Base-by-base conservation (phyloP, 805 yeast species). In the Nakazawaea pomicola region DNA sequence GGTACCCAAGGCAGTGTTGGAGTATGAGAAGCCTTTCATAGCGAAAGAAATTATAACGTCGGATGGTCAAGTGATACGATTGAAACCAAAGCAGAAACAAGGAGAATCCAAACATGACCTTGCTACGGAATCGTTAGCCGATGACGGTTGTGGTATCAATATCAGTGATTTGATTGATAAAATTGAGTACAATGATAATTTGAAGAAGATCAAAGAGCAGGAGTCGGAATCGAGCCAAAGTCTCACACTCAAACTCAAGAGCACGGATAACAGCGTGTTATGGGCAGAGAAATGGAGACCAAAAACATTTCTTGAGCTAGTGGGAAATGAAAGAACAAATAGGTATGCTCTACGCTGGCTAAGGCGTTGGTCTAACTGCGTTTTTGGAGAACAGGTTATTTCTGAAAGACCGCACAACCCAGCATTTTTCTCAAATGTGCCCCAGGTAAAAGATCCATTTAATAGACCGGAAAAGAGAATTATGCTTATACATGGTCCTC, bases 401-500 rank as follows among this genome's bases (percentile, higher is more conserved):
- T 46, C 49, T 2, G 51, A 49, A 16, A 45, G 43, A 20, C 19
- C 41, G 10, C 23, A 35, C 21, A 24, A 24, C 31, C 10, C 27
- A 25, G 3, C 17, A n/a, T 27, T 15, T 15, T n/a, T 10, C 9
- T 33, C n/a, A 16, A 48, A 46, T 4, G n/a, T n/a, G n/a, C n/a
- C n/a, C n/a, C n/a, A n/a, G n/a, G n/a, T n/a, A n/a, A 32, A 43
- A 1, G 88, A 81, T 53, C 74, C 76, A 0, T 66, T 72, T 30
- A 67, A 72, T 21, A 64, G 90, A 41, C 90, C 90, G 0, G 63
- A 58, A 12, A 71, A 72, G 39, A 82, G 77, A 48, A 69, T 93
- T 0, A 56, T 93, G 16, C 63, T 93, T 30, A 72, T 93, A 9
- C 88, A 83, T 56, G 99, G 99, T 0, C 93, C 96, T 0, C 89